phyloP scores from a whole-genome alignment of 2,329 filamentous ascomycete genomes.

The Aspergillus glaucus region DNA sequence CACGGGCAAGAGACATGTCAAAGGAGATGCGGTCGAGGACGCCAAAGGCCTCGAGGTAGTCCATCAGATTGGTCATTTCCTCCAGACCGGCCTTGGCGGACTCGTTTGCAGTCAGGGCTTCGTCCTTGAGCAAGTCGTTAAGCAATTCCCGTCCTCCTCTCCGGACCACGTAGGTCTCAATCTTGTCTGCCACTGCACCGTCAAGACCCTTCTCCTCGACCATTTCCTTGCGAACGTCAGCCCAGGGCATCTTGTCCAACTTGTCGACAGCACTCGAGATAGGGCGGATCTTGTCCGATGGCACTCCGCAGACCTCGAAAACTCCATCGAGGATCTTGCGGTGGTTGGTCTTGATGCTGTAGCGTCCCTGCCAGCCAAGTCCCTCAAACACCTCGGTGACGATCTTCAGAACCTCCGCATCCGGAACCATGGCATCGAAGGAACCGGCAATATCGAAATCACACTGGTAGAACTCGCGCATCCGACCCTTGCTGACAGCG shows the following conservation, averaged over 20 bases:
- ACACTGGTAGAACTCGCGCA: conserved; percentile 96
- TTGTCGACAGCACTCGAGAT: conserved; percentile 95
- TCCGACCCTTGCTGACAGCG: conserved; percentile 82
- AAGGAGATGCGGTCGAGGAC: conserved; percentile 72
- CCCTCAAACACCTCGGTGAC: conserved; percentile 78
- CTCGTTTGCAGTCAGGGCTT: conserved; percentile 62
- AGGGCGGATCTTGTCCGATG: conserved; percentile 74
- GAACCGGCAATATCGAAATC: conserved; percentile 88
- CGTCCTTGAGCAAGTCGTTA: conserved; percentile 60
- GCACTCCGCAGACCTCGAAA: conserved; percentile 86
- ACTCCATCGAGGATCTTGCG: conserved; percentile 88
- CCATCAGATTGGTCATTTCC: conserved; percentile 74
- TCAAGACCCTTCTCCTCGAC: conserved; percentile 81
- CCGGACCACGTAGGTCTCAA: conserved; percentile 74
- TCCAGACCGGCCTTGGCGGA: conserved; percentile 72
- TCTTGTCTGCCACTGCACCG: conserved; percentile 71
- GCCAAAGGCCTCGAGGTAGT: conserved; percentile 72
- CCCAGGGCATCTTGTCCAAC: conserved; percentile 87
- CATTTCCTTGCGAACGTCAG: conserved; percentile 87
- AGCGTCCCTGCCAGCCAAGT: conserved; percentile 65
- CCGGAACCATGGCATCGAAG: conserved; percentile 87
- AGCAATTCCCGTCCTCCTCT: conserved; percentile 73
- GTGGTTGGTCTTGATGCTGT: conserved; percentile 93
- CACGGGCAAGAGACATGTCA: conserved; percentile 82
- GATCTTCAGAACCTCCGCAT: conserved; percentile 82